phyloP scores from a whole-genome alignment of 345 rosid species.

The Reutealis trisperma region DNA sequence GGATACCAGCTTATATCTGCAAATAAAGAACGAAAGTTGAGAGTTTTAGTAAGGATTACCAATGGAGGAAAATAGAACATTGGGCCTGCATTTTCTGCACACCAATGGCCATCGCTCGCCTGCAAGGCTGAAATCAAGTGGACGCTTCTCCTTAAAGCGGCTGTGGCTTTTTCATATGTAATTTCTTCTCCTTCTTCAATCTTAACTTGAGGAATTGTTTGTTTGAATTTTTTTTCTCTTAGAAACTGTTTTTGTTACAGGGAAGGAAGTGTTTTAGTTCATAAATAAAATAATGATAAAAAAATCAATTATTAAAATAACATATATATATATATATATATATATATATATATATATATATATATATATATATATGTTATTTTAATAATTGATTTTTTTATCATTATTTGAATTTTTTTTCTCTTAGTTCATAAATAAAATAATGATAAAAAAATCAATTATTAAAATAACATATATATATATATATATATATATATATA shows the following conservation, averaged over 20 bases:
- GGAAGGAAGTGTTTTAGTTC: too few relatives aligned
- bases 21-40: not conserved
- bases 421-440: too few relatives aligned
- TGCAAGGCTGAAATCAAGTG: slow-evolving; percentile 14
- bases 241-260: not conserved
- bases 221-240: slow-evolving; percentile 17
- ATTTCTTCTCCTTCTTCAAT: slow-evolving; percentile 5
- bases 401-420: too few relatives aligned
- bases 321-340: too few relatives aligned
- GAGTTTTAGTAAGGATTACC: not conserved
- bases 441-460: too few relatives aligned
- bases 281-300: too few relatives aligned
- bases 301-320: too few relatives aligned
- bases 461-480: too few relatives aligned
- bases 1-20: not conserved
- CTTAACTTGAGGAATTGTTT: slow-evolving; percentile 9
- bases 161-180: not conserved
- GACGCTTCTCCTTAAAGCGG: slow-evolving; percentile 8
- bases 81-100: slow-evolving; percentile 21
- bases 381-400: too few relatives aligned
- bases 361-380: too few relatives aligned
- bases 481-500: too few relatives aligned
- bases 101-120: slow-evolving; percentile 25
- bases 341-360: too few relatives aligned
- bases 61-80: slow-evolving; percentile 20